These are phyloP conservation scores for Acrasis kona DNA, from an alignment of 78 protist genomes.

Conservation along the genomic window DNA sequence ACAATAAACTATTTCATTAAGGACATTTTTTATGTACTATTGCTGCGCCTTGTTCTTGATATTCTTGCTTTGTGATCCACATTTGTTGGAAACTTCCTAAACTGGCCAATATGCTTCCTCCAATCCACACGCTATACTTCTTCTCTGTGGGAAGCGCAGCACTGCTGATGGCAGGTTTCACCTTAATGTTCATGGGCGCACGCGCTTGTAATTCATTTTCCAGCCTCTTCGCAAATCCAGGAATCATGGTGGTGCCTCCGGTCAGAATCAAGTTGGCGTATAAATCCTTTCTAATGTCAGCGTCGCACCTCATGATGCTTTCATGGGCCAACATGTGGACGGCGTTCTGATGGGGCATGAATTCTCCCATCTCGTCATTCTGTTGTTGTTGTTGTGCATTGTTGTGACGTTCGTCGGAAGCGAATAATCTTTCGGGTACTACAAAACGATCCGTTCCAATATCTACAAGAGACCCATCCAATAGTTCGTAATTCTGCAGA, in stretches of 20 bases:
- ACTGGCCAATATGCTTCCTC: slow-evolving; percentile 92
- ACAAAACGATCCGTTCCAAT: not conserved
- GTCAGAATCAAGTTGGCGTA: slow-evolving; percentile 45
- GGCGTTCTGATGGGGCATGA: no score
- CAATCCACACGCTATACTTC: slow-evolving; percentile 92
- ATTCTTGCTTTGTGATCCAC: slow-evolving; percentile 47
- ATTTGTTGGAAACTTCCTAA: slow-evolving; percentile 47
- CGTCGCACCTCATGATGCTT: slow-evolving; percentile 41
- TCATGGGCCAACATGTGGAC: slow-evolving; percentile 64
- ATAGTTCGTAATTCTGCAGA: not conserved
- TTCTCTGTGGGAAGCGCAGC: slow-evolving; percentile 67
- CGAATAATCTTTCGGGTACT: not conserved
- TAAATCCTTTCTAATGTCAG: slow-evolving; percentile 47
- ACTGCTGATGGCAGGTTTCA: slow-evolving; percentile 65
- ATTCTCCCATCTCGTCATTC: no score
- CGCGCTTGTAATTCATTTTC: slow-evolving; percentile 53
- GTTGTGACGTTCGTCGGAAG: not conserved
- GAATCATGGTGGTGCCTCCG: slow-evolving; percentile 28
- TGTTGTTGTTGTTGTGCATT: not conserved
- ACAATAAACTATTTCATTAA: no score
- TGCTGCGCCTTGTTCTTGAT: slow-evolving; percentile 56
- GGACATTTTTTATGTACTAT: slow-evolving; percentile 44
- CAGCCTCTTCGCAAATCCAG: slow-evolving; percentile 23
- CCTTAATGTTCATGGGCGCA: slow-evolving; percentile 78
- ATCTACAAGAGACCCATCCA: not conserved